Percentiles rank a stretch among this genome's conserved stretches.
Conservation (phyloP, 768 basidiomycete species). For the Mrakia blollopis region DNA sequence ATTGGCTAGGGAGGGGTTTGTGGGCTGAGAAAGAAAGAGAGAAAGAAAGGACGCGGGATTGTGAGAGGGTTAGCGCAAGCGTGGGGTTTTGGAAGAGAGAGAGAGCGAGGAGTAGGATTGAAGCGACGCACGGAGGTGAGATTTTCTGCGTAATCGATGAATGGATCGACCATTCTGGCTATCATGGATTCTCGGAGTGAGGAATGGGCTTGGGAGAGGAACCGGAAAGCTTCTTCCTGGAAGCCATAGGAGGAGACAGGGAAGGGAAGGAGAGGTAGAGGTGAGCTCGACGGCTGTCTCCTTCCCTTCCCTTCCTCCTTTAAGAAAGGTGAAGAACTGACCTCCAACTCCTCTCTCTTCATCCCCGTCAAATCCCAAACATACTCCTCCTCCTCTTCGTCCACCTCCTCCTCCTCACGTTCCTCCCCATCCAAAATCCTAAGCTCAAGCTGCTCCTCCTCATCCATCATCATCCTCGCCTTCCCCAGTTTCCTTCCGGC, state of each 20-base stretch:
- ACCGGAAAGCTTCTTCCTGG: neutral
- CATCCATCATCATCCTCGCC: constrained; percentile 7
- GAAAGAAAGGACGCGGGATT: neutral
- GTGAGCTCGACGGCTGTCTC: neutral
- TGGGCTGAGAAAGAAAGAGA: neutral
- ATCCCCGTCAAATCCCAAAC: neutral
- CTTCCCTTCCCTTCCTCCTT: neutral
- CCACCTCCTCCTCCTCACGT: neutral
- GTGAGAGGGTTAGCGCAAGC: neutral
- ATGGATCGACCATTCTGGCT: neutral
- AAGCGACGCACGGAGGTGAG: neutral
- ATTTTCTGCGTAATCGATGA: neutral
- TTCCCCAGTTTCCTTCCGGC: neutral
- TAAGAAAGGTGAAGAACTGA: no score
- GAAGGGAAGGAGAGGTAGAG: neutral
- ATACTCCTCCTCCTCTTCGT: neutral
- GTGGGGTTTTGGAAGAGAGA: neutral
- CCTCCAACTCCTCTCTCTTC: neutral
- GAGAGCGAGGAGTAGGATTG: neutral
- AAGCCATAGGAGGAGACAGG: neutral
- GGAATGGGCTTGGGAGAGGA: neutral
- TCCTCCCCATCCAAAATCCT: neutral
- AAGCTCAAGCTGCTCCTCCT: constrained; percentile 3
- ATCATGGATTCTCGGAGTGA: neutral
- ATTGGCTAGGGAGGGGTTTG: neutral